Conservation (phyloP, 805 yeast genomes). For the Lipomyces chichibuensis region DNA sequence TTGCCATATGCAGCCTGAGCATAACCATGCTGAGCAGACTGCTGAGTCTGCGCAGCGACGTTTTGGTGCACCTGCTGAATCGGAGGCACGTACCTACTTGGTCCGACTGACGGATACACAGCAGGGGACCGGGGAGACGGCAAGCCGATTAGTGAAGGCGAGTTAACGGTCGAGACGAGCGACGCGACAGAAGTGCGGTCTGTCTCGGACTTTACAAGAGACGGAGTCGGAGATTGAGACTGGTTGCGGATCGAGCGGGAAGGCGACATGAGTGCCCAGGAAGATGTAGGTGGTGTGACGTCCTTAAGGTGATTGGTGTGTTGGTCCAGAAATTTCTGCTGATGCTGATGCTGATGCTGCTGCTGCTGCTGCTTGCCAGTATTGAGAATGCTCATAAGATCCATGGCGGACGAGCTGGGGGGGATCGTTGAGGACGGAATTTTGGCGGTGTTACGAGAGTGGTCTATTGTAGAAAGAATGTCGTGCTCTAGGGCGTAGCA, state of each 20-base stretch:
- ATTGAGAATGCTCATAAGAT: conserved; percentile 34
- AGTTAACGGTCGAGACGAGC: conserved; percentile 30
- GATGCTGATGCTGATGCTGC: conserved; percentile 25
- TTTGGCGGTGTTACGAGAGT: background rate
- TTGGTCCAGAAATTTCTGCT: conserved; percentile 4
- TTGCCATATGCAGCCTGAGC: conserved; percentile 14
- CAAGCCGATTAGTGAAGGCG: conserved; percentile 34
- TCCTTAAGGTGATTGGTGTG: conserved; percentile 1
- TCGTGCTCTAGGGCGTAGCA: background rate
- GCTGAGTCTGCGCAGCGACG: background rate
- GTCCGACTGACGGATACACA: conserved; percentile 5
- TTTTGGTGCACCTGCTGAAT: conserved; percentile 3
- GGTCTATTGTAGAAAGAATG: background rate
- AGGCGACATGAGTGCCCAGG: conserved; percentile 32
- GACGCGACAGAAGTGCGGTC: conserved; percentile 36
- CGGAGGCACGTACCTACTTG: conserved; percentile 16
- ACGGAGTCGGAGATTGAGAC: conserved; percentile 36
- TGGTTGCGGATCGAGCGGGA: conserved; percentile 31
- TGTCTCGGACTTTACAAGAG: conserved; percentile 30
- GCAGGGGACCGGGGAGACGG: conserved; percentile 36
- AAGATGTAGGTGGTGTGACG: conserved; percentile 3
- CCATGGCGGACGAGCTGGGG: conserved; percentile 15
- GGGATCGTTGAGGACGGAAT: conserved; percentile 1
- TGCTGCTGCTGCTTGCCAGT: conserved; percentile 20
- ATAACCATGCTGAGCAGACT: conserved; percentile 8